Evolutionary conservation across 1,139 yeast genomes (phyloP).

Genomic region (Pneumocystis sp.): DNA sequence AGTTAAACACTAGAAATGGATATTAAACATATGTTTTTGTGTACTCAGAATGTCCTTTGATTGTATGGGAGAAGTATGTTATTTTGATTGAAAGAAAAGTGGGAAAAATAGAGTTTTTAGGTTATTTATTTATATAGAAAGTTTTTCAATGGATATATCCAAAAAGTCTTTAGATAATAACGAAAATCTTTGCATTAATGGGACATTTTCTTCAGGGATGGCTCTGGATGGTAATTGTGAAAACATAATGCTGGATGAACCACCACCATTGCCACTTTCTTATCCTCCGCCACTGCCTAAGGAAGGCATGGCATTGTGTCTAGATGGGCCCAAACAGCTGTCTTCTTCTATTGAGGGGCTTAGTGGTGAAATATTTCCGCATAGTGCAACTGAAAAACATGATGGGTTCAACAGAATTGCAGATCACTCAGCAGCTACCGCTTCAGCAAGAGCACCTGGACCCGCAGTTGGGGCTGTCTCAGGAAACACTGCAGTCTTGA

Average conservation of each 20-base stretch:
- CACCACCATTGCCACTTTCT: not conserved
- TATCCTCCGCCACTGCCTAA: not conserved
- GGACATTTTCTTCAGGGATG: too few relatives aligned
- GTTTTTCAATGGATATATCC: too few relatives aligned
- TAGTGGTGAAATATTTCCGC: too few relatives aligned
- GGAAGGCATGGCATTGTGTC: not conserved
- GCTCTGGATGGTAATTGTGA: not conserved
- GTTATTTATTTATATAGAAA: too few relatives aligned
- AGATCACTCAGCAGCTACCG: not conserved
- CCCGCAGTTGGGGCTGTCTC: not conserved
- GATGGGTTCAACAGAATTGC: not conserved
- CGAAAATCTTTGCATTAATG: too few relatives aligned
- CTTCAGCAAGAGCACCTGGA: not conserved
- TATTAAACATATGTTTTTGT: not conserved
- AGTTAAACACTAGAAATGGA: conserved; percentile 4
- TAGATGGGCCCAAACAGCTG: not conserved
- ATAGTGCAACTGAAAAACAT: too few relatives aligned
- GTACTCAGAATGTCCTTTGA: not conserved
- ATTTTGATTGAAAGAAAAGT: too few relatives aligned
- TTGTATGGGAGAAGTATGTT: not conserved
- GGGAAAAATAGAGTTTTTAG: too few relatives aligned
- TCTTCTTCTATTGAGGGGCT: too few relatives aligned
- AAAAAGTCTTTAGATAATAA: too few relatives aligned
- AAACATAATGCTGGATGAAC: not conserved
- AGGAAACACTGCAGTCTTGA: not conserved